Evolutionary conservation across 805 yeast species (phyloP).

Genomic region (Kluyveromyces dobzhanskii): DNA sequence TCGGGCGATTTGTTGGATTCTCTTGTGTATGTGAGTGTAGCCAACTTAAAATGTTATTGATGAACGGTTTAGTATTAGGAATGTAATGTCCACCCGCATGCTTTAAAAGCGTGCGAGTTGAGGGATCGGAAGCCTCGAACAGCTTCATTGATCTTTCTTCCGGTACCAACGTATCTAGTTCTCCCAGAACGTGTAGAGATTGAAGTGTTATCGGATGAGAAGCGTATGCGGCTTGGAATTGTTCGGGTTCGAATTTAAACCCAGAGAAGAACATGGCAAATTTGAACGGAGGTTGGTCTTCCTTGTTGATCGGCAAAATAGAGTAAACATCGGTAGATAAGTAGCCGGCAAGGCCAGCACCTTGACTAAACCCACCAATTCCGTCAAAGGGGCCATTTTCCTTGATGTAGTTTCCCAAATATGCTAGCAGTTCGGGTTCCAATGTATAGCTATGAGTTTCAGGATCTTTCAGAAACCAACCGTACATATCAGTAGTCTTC

Average conservation of each 20-base stretch:
- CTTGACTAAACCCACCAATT: conserved; percentile 85
- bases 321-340: conserved; percentile 46
- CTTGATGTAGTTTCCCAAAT: conserved; percentile 37
- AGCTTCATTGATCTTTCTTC: conserved; percentile 57
- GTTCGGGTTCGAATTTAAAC: conserved; percentile 28
- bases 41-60: conserved; percentile 30
- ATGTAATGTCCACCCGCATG: conserved; percentile 98
- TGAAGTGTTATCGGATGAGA: conserved; percentile 22
- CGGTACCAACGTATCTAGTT: conserved; percentile 78
- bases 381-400: conserved; percentile 75
- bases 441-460: conserved; percentile 27
- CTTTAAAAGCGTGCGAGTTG: conserved; percentile 40
- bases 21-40: conserved; percentile 11
- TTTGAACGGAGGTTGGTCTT: conserved; percentile 41
- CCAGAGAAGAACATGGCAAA: conserved; percentile 77
- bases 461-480: conserved; percentile 60
- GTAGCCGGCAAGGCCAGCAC: conserved; percentile 73
- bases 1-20: neutral
- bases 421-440: conserved; percentile 30
- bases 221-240: conserved; percentile 15
- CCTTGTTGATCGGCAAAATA: conserved; percentile 30
- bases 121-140: conserved; percentile 40
- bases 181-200: conserved; percentile 73
- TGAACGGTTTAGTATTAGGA: conserved; percentile 63
- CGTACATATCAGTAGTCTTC: conserved; percentile 27